Evolutionary conservation across 768 basidiomycete genomes (phyloP).

Genomic region (Kwoniella dendrophila): DNA sequence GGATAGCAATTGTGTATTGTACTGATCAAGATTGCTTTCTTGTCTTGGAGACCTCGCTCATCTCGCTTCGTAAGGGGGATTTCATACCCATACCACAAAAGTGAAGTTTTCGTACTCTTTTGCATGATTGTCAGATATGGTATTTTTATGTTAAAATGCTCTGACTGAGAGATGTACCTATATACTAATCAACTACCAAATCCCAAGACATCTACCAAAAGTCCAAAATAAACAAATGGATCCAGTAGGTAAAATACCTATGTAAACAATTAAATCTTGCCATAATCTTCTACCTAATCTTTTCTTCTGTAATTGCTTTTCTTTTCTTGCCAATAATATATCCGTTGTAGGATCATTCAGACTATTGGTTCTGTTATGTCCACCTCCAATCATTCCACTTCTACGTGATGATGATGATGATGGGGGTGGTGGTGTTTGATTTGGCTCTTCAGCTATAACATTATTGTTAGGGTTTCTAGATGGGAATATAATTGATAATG

Average conservation of each 20-base stretch:
- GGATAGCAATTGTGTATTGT: no score
- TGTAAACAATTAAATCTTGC: slow-evolving; percentile 83
- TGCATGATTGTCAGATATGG: background rate
- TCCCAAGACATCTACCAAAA: slow-evolving; percentile 61
- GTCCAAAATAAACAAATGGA: slow-evolving; percentile 65
- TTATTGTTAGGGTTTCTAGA: slow-evolving; percentile 52
- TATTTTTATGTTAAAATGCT: no score
- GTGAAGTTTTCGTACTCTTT: no score
- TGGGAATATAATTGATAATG: slow-evolving; percentile 80
- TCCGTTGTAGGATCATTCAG: slow-evolving; percentile 58
- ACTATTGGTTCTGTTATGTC: slow-evolving; percentile 35
- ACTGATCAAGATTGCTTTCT: no score
- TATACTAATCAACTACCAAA: slow-evolving; percentile 59
- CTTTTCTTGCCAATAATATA: slow-evolving; percentile 76
- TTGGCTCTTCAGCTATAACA: slow-evolving; percentile 17
- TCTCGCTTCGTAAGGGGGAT: no score
- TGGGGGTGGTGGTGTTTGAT: background rate
- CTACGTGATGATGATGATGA: background rate
- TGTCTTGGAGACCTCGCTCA: no score
- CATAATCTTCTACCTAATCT: slow-evolving; percentile 71
- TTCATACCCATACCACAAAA: no score
- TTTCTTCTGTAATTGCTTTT: slow-evolving; percentile 74
- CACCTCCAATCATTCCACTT: slow-evolving; percentile 5
- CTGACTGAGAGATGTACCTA: no score
- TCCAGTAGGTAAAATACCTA: slow-evolving; percentile 68